Evolutionary conservation across 345 rosid genomes (phyloP), one percentile per base, ranked within the genome.

Genomic region (Sisymbrium altissimum): DNA sequence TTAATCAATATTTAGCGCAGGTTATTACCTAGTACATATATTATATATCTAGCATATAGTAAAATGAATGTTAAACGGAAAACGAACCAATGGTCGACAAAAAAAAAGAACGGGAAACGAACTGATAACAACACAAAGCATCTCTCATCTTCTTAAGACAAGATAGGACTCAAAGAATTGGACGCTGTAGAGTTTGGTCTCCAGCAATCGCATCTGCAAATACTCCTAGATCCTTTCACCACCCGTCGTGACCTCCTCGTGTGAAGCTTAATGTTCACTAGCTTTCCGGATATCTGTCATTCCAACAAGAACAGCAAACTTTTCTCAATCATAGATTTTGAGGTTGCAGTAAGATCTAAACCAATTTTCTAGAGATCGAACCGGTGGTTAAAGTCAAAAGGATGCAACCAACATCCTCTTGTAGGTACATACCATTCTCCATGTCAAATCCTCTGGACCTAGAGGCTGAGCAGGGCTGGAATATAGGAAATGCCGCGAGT

Each of bases 361-460:
- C 54, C 23, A 66, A 52, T 25, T 52, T 32, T 40, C 54, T 30
- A 68, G 12, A 58, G 7, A 40, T 19, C 36, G 0, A 46, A 65
- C 38, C 18, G 5, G 4, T 32, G 38, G 60, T 32, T 44, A 9
- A 44, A 55, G 43, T 17, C 18, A 27, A 27, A 23, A 13, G 35
- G 18, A 13, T 53, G 57, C 1, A 25, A 25, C 23, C 32, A 50
- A 50, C 6, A 50, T 50, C 64, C 7, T 33, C 66, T 56, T 3
- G 38, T 48, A 19, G 41, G 33, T 45, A 83, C 91, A 10, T 66
- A 95, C 96, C 99, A 96, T 89, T 86, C 94, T 86, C 99, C 99
- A 96, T 52, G 82, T 84, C 74, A 96, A 79, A 81, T 96, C 99
- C 83, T 96, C 99, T 4, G 98, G 96, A 73, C 99, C 99, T 83